A percentile compares a stretch with the other conserved stretches of the same genome.
Evolutionary conservation across 208 protist genomes (phyloP).

Genomic region (Trypanosoma vivax): DNA sequence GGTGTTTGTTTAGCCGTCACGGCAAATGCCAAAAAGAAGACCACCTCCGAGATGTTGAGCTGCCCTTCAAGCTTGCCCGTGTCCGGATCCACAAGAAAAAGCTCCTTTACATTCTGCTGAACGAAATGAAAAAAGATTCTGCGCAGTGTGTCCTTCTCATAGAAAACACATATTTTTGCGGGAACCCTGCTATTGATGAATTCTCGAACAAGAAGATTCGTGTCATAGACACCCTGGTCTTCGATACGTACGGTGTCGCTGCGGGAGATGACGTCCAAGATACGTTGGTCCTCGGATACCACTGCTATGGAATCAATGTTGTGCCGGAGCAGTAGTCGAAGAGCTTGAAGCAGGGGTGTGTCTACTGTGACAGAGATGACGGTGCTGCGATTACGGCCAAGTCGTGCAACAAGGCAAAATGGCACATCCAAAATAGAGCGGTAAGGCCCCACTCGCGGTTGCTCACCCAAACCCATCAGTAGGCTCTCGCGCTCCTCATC

Average conservation of each 20-base stretch:
- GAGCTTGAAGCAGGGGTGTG: slow-evolving; percentile 53
- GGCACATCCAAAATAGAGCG: slow-evolving; percentile 70
- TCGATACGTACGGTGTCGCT: slow-evolving; percentile 84
- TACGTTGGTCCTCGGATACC: slow-evolving; percentile 37
- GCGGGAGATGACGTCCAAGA: slow-evolving; percentile 77
- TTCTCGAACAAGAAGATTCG: slow-evolving; percentile 64
- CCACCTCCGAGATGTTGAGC: slow-evolving; percentile 67
- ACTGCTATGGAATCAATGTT: slow-evolving; percentile 72
- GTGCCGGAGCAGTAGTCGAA: slow-evolving; percentile 59
- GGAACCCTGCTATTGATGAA: slow-evolving; percentile 49
- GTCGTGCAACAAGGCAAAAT: slow-evolving; percentile 32
- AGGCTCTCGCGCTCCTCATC: slow-evolving; percentile 9
- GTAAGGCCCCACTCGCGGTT: slow-evolving; percentile 55
- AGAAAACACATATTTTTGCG: slow-evolving; percentile 60
- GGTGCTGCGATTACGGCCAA: slow-evolving; percentile 44
- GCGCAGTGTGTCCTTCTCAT: slow-evolving; percentile 63
- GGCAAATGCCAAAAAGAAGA: slow-evolving; percentile 70
- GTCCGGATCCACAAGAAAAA: slow-evolving; percentile 77
- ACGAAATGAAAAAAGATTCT: slow-evolving; percentile 86
- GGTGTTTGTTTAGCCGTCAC: slow-evolving; percentile 6
- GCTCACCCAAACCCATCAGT: slow-evolving; percentile 26
- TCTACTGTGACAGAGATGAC: slow-evolving; percentile 71
- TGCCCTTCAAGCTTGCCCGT: slow-evolving; percentile 67
- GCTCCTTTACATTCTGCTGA: slow-evolving; percentile 68
- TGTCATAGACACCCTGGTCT: slow-evolving; percentile 87